Percentiles rank a stretch among this genome's conserved stretches.
Evolutionary conservation across 179 eudicot genomes (phyloP).

Genomic region (Camellia oleifera): DNA sequence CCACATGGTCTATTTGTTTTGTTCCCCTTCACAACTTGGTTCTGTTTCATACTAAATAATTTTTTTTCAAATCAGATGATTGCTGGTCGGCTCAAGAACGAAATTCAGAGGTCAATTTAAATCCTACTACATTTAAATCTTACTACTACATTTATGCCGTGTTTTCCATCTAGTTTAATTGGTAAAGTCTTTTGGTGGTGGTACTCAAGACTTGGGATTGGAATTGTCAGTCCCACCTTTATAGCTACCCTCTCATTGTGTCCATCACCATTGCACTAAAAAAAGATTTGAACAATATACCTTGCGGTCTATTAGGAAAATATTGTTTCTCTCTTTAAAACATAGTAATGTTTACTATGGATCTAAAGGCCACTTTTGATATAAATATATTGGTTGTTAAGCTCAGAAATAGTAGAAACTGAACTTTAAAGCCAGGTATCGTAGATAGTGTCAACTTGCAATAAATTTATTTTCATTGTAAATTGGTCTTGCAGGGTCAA

Average conservation of each 20-base stretch:
- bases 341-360: neutral
- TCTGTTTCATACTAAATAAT: slow-evolving; percentile 1
- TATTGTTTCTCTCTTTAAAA: neutral
- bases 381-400: too few species aligned
- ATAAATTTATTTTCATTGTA: neutral
- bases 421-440: neutral
- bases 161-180: neutral
- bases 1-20: neutral
- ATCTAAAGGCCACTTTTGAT: slow-evolving; percentile 1
- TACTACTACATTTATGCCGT: neutral
- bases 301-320: neutral
- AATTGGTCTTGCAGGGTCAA: slow-evolving; percentile 57
- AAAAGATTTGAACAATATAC: neutral
- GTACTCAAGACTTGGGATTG: neutral
- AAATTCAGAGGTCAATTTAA: slow-evolving; percentile 42
- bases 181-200: slow-evolving; percentile 1
- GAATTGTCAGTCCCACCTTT: neutral
- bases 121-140: neutral
- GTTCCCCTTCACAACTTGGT: slow-evolving; percentile 4
- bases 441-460: neutral
- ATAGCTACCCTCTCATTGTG: neutral
- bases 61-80: slow-evolving; percentile 56
- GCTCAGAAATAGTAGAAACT: too few species aligned
- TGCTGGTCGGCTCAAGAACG: slow-evolving; percentile 70
- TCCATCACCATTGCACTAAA: neutral